Percentiles rank a stretch among this genome's conserved stretches.
Conservation (phyloP, 2,329 filamentous ascomycete genomes). For the Anthostomella pinea region DNA sequence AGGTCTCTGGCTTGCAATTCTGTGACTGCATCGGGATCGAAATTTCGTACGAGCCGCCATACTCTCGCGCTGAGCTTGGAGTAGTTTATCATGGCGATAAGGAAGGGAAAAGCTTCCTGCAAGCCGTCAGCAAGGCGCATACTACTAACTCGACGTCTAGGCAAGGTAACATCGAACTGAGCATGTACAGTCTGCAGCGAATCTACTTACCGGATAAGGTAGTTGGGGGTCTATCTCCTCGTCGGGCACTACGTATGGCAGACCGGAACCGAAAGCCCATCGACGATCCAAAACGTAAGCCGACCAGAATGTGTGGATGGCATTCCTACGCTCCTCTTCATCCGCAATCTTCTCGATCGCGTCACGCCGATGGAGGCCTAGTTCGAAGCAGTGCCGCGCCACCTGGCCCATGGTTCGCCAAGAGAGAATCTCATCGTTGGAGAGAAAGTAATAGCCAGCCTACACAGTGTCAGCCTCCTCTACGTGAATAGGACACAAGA, state of each 20-base stretch:
- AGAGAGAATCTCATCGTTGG: conserved; percentile 79
- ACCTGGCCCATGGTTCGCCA: conserved; percentile 87
- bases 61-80: conserved; percentile 81
- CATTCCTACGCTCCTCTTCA: conserved; percentile 64
- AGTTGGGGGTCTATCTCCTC: conserved; percentile 78
- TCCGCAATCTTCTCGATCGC: conserved; percentile 68
- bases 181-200: background rate
- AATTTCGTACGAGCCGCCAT: conserved; percentile 75
- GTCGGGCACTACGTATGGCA: conserved; percentile 83
- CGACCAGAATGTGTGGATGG: conserved; percentile 78
- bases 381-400: conserved; percentile 72
- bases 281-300: conserved; percentile 81
- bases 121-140: conserved; percentile 22
- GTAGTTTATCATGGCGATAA: conserved; percentile 82
- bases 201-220: conserved; percentile 69
- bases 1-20: conserved; percentile 73
- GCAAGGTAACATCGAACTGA: background rate
- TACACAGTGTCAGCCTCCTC: conserved; percentile 26
- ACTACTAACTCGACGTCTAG: conserved; percentile 18
- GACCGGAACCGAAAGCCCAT: conserved; percentile 86
- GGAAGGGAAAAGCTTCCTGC: conserved; percentile 61
- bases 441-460: conserved; percentile 74
- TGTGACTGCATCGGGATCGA: conserved; percentile 57
- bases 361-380: conserved; percentile 79
- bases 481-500: background rate